Conservation (phyloP, 352 stramenopile genomes). For the Aphanomyces euteiches region DNA sequence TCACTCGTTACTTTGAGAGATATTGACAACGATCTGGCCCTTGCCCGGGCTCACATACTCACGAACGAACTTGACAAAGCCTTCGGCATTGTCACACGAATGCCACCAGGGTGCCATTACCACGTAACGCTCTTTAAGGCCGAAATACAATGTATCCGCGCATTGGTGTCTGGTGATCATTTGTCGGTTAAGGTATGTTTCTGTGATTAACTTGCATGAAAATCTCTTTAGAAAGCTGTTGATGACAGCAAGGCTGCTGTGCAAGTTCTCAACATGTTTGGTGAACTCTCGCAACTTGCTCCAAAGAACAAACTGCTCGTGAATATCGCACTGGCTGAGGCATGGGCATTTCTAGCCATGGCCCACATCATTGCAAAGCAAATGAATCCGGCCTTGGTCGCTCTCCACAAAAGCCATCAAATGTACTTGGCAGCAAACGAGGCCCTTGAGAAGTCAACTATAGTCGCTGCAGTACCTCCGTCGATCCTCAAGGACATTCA, state of each 20-base stretch:
- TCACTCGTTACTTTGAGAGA: neutral
- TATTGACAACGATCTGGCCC: neutral
- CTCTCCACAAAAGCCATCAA: neutral
- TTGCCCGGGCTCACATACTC: neutral
- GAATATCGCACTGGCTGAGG: constrained; percentile 8
- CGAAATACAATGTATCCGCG: constrained; percentile 18
- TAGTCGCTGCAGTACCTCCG: too few relatives aligned
- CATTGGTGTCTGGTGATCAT: neutral
- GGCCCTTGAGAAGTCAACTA: too few relatives aligned
- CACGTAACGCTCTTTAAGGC: constrained; percentile 12
- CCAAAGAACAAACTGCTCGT: neutral
- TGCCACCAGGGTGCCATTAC: constrained; percentile 4
- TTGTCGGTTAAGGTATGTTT: constrained; percentile 3
- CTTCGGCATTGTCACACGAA: neutral
- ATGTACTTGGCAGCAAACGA: neutral
- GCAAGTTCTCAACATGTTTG: neutral
- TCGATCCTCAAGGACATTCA: neutral
- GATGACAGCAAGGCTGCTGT: too few relatives aligned
- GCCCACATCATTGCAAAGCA: neutral
- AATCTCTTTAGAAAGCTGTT: constrained; percentile 13
- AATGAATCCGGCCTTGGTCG: neutral
- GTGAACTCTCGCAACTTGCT: constrained; percentile 8
- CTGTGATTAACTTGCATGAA: neutral
- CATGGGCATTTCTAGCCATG: neutral
- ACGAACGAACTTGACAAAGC: constrained; percentile 8